Conservation (phyloP, 371 early-diverging fungal genomes). For the Capniomyces stellatus region DNA sequence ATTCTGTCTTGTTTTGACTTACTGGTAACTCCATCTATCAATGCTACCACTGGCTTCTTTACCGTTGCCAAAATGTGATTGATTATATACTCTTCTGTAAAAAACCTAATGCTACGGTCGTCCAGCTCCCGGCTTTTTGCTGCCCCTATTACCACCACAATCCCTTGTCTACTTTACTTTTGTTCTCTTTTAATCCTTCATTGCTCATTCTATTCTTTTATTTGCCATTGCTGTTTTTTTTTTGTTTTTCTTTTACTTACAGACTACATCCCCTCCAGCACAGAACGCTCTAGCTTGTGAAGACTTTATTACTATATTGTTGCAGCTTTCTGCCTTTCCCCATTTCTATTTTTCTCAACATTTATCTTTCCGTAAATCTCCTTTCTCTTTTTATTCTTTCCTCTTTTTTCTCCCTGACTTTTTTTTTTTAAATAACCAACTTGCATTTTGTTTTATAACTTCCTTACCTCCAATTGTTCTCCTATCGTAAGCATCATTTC, state of each 20-base stretch:
- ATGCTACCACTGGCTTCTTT: slow-evolving; percentile 71
- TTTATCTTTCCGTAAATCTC: background rate
- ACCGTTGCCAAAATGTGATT: slow-evolving; percentile 78
- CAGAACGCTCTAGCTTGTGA: slow-evolving; percentile 73
- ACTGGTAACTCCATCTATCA: slow-evolving; percentile 76
- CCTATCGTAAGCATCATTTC: too few species aligned
- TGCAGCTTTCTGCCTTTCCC: slow-evolving; percentile 73
- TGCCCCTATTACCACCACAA: background rate
- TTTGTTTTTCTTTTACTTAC: slow-evolving; percentile 12
- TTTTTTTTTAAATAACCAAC: background rate
- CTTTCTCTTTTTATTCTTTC: background rate
- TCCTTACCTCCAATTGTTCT: slow-evolving; percentile 16
- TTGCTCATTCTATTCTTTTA: background rate
- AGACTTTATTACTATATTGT: slow-evolving; percentile 66
- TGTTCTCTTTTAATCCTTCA: background rate
- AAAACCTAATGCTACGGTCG: slow-evolving; percentile 49
- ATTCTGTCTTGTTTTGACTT: background rate
- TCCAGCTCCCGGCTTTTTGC: slow-evolving; percentile 8
- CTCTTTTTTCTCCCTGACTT: background rate
- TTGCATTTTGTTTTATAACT: background rate
- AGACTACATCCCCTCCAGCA: slow-evolving; percentile 92
- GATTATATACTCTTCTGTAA: slow-evolving; percentile 75
- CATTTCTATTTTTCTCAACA: slow-evolving; percentile 34
- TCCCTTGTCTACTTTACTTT: background rate
- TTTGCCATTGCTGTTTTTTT: slow-evolving; percentile 12